These are phyloP conservation scores for Yamadazyma atmosphaerica DNA, from an alignment of 1,139 yeast genomes.

Conservation along the genomic window DNA sequence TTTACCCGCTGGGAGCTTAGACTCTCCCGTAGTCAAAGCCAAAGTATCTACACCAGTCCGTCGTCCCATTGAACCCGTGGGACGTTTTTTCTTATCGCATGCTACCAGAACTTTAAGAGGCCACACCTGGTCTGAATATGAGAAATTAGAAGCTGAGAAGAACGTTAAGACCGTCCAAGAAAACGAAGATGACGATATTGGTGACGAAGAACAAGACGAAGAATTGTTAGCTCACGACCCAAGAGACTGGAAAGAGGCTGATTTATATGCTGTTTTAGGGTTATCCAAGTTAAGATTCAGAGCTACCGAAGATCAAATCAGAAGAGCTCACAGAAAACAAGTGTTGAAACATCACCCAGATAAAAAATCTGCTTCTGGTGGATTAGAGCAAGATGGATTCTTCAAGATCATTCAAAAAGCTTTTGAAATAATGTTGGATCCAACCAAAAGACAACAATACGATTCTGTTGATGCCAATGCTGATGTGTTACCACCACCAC, in stretches of 20 bases:
- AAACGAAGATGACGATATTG: slow-evolving; percentile 68
- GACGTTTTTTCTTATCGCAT: slow-evolving; percentile 92
- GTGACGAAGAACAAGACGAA: slow-evolving; percentile 75
- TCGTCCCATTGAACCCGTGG: slow-evolving; percentile 95
- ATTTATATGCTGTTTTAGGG: slow-evolving; percentile 95
- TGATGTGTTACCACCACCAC: slow-evolving; percentile 74
- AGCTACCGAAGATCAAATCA: slow-evolving; percentile 91
- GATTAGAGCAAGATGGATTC: slow-evolving; percentile 92
- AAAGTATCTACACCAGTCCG: slow-evolving; percentile 67
- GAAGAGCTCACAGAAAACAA: slow-evolving; percentile 96
- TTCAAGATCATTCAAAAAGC: slow-evolving; percentile 98
- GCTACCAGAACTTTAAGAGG: slow-evolving; percentile 96
- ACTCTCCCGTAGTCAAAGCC: slow-evolving; percentile 51
- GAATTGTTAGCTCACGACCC: slow-evolving; percentile 88
- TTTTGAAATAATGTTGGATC: slow-evolving; percentile 83
- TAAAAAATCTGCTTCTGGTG: slow-evolving; percentile 86
- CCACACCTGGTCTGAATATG: slow-evolving; percentile 98
- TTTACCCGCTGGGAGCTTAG: slow-evolving; percentile 46
- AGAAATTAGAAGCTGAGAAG: slow-evolving; percentile 88
- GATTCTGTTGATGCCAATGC: slow-evolving; percentile 95
- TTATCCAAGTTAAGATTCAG: slow-evolving; percentile 85
- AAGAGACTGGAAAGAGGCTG: slow-evolving; percentile 97
- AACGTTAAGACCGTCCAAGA: slow-evolving; percentile 76
- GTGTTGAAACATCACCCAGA: slow-evolving; percentile 98
- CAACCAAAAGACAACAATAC: slow-evolving; percentile 84